A percentile compares a stretch with the other conserved stretches of the same genome.
phyloP scores from a whole-genome alignment of 179 eudicot genomes.

The Silene coronaria region DNA sequence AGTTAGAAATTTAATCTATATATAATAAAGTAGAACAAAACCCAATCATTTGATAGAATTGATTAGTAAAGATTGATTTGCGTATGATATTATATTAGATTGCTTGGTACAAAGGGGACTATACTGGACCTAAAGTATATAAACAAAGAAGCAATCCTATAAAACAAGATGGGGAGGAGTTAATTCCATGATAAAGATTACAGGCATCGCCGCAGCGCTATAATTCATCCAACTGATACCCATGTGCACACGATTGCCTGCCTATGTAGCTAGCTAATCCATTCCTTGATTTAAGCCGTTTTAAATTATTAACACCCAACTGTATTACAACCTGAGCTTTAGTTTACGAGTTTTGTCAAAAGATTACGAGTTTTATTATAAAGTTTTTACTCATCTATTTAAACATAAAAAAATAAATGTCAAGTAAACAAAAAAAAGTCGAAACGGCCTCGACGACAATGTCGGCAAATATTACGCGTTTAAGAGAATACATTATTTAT shows the following conservation, averaged over 20 bases:
- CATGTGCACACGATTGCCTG: conserved; percentile 28
- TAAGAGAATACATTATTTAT: background rate
- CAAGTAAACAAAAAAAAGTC: background rate
- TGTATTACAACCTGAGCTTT: too few relatives aligned
- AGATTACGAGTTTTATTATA: too few relatives aligned
- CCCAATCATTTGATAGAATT: conserved; percentile 17
- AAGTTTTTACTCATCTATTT: conserved; percentile 8
- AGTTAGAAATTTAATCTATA: background rate
- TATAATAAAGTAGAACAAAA: background rate
- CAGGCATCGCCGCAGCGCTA: conserved; percentile 15
- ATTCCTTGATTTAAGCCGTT: conserved; percentile 26
- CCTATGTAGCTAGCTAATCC: conserved; percentile 25
- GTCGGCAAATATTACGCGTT: conserved; percentile 24
- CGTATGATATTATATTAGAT: conserved; percentile 19
- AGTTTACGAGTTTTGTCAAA: too few relatives aligned
- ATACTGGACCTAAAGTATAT: conserved; percentile 27
- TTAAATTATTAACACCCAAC: too few relatives aligned
- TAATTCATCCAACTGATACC: conserved; percentile 15
- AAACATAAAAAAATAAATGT: too few relatives aligned
- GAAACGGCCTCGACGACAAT: conserved; percentile 12
- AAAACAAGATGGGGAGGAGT: background rate
- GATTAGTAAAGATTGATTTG: conserved; percentile 13
- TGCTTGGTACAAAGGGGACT: conserved; percentile 44
- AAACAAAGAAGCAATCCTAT: background rate
- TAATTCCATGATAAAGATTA: conserved; percentile 16